Base-by-base conservation (phyloP, 2,329 filamentous ascomycete species). In the Sporothrix humicola region DNA sequence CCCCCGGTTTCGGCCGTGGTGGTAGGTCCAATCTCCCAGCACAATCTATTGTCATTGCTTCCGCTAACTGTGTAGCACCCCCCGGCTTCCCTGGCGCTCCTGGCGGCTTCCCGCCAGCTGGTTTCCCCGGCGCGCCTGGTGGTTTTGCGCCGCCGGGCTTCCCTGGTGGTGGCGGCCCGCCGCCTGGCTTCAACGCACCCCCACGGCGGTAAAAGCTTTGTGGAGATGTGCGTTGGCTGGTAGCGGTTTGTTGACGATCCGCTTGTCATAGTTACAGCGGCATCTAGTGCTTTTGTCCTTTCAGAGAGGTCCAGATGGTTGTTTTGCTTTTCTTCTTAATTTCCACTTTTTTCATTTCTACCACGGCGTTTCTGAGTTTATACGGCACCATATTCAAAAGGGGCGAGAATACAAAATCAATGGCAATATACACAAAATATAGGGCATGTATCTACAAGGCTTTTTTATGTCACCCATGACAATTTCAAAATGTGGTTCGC, bases 111-210 rank as follows among this genome's bases (percentile, higher is more conserved):
- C 71, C 85, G 63, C 85, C 87, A 56, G 85, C 86, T 46, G 86
- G 86, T n/a, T 88, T 87, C 80, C 84, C 76, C 9, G 75, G 76
- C 37, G 70, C 79, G 1, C 72, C 73, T 85, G 85, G 79, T 7
- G 70, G 70, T 37, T 84, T 71, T 48, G 59, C 85, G 65, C 85
- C 87, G 59, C 85, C 86, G 48, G 86, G 86, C 23, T 88, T 87
- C 80, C 84, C 75, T 7, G 75, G 76, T 48, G 65, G 84, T 77
- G 88, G 88, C 75, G 83, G 83, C 48, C 88, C 90, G 69, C 91
- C 92, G 56, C 85, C 88, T 74, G 92, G 93, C 76, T 95, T 95
- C 84, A 92, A 94, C 83, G 90, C 90, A 75, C 90, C 92, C 74
- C 90, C 90, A 72, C 86, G 88, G 82, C 84, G 87, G 85, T 90